Percentiles rank a stretch among this genome's conserved stretches.
phyloP scores from a whole-genome alignment of 2,329 filamentous ascomycete genomes.

The Colletotrichum filicis region DNA sequence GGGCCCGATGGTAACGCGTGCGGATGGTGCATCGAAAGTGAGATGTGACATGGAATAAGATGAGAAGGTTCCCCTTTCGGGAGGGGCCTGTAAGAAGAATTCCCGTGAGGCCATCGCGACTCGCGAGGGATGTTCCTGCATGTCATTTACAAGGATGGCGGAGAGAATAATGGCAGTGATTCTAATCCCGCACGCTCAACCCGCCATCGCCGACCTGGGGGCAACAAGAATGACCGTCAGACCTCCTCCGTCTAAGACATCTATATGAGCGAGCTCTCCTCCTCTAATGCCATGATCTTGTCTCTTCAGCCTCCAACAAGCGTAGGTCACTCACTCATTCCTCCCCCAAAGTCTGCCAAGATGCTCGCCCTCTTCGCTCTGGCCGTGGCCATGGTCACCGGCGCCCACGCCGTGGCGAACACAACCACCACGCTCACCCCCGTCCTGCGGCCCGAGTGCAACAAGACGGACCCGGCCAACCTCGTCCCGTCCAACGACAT shows the following conservation, averaged over 20 bases:
- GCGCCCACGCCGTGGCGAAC: slow-evolving; percentile 18
- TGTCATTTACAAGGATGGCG: slow-evolving; percentile 5
- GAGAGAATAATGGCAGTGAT: slow-evolving; percentile 9
- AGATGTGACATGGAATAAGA: slow-evolving; percentile 16
- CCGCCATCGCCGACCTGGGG: not conserved
- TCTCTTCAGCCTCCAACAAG: not conserved
- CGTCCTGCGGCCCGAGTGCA: slow-evolving; percentile 10
- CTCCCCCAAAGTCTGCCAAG: not conserved
- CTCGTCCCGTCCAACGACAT: slow-evolving; percentile 50
- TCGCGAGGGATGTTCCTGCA: slow-evolving; percentile 9
- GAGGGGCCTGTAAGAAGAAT: not conserved
- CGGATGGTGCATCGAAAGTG: slow-evolving; percentile 11
- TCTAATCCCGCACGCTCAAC: not conserved
- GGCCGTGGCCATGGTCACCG: slow-evolving; percentile 18
- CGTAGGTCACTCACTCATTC: not conserved
- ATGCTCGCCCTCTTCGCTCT: slow-evolving; percentile 28
- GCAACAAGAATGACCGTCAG: not conserved
- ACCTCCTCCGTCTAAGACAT: slow-evolving; percentile 1
- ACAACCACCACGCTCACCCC: slow-evolving; percentile 21
- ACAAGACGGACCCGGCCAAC: slow-evolving; percentile 25
- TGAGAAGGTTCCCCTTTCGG: slow-evolving; percentile 13
- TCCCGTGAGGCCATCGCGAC: slow-evolving; percentile 9
- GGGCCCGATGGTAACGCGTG: not conserved
- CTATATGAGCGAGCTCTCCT: slow-evolving; percentile 10
- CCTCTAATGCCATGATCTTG: not conserved